A percentile compares a stretch with the other conserved stretches of the same genome.
phyloP scores from a whole-genome alignment of 495 filamentous ascomycete genomes.

The Corynascus novoguineensis region DNA sequence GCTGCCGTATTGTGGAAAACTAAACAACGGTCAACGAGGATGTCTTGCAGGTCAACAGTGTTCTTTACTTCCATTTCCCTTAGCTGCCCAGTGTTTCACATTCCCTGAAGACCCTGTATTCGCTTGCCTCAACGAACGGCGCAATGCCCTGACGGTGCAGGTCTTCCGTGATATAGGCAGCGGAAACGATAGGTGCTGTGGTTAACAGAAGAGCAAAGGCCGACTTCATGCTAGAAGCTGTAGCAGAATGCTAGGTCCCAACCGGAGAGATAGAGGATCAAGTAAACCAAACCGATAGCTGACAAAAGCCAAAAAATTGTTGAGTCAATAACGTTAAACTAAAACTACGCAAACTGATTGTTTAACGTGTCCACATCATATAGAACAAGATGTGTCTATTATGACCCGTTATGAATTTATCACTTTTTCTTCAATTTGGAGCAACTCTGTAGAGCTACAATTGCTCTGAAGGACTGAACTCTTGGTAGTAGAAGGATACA shows the following conservation, averaged over 20 bases:
- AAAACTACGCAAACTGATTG: no score
- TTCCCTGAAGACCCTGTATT: slow-evolving; percentile 74
- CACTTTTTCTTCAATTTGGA: no score
- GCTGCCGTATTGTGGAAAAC: slow-evolving; percentile 74
- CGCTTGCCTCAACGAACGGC: slow-evolving; percentile 32
- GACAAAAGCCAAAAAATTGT: no score
- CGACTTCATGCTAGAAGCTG: slow-evolving; percentile 12
- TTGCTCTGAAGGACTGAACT: no score
- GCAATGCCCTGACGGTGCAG: slow-evolving; percentile 40
- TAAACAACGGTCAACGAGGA: slow-evolving; percentile 31
- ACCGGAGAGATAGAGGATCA: no score
- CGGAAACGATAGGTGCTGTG: slow-evolving; percentile 10
- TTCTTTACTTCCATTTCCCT: slow-evolving; percentile 56
- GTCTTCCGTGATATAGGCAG: slow-evolving; percentile 35
- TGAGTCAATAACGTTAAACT: no score
- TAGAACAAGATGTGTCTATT: no score
- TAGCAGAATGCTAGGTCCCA: background rate
- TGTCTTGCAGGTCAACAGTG: background rate
- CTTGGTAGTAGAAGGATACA: no score
- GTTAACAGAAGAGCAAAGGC: slow-evolving; percentile 11
- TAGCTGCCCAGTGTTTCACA: slow-evolving; percentile 74
- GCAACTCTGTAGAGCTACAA: no score
- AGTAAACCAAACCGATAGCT: no score
- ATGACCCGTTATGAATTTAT: no score
- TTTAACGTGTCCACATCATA: no score